A percentile compares a stretch with the other conserved stretches of the same genome.
These are phyloP conservation scores for Neurospora sp. DNA, from an alignment of 495 filamentous ascomycete species.

Conservation along the genomic window DNA sequence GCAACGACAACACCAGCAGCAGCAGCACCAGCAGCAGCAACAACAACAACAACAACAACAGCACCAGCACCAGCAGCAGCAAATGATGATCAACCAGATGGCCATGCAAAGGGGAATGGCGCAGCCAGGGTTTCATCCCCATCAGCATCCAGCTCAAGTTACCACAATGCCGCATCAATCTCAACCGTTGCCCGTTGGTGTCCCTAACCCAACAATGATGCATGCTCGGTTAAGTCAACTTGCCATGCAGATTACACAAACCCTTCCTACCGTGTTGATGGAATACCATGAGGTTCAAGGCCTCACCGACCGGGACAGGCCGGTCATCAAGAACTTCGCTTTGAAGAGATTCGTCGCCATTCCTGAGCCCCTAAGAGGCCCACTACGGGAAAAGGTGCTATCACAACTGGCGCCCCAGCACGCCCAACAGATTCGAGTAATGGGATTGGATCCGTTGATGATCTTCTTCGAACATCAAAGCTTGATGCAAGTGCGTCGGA, in stretches of 20 bases:
- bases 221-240: slow-evolving; percentile 8
- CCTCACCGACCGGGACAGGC: slow-evolving; percentile 19
- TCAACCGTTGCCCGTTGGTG: slow-evolving; percentile 24
- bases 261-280: background rate
- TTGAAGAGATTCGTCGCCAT: slow-evolving; percentile 12
- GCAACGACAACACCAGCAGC: slow-evolving; percentile 12
- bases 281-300: background rate
- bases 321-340: slow-evolving; percentile 20
- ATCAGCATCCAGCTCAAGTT: slow-evolving; percentile 41
- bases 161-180: slow-evolving; percentile 31
- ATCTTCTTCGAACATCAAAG: slow-evolving; percentile 30
- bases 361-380: slow-evolving; percentile 22
- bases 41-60: slow-evolving; percentile 18
- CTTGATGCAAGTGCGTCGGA: slow-evolving; percentile 12
- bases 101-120: slow-evolving; percentile 23
- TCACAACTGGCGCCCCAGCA: slow-evolving; percentile 13
- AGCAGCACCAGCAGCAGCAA: slow-evolving; percentile 19
- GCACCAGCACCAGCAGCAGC: slow-evolving; percentile 19
- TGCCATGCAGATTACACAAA: background rate
- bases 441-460: slow-evolving; percentile 30
- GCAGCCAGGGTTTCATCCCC: slow-evolving; percentile 34
- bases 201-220: slow-evolving; percentile 20
- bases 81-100: slow-evolving; percentile 40
- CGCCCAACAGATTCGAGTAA: slow-evolving; percentile 20
- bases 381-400: slow-evolving; percentile 23